Percentiles rank a stretch among this genome's conserved stretches.
These are phyloP conservation scores for Epichloe typhina DNA, from an alignment of 2,329 filamentous ascomycete genomes.

Conservation along the genomic window DNA sequence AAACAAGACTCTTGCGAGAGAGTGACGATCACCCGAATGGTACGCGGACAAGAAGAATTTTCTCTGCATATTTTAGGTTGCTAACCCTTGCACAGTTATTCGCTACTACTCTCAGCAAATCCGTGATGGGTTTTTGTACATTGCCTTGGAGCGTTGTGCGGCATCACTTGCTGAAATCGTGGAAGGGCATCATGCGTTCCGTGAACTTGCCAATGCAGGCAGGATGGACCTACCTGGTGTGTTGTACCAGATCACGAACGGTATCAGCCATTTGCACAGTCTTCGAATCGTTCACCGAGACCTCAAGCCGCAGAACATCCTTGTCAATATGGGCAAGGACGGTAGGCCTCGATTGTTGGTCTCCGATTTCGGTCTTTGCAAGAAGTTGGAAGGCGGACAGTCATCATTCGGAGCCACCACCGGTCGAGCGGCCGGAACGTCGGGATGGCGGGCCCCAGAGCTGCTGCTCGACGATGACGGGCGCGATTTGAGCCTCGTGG, in stretches of 20 bases:
- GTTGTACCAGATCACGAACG: slow-evolving; percentile 79
- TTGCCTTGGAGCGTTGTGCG: slow-evolving; percentile 86
- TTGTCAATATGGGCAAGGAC: slow-evolving; percentile 63
- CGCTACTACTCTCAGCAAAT: slow-evolving; percentile 90
- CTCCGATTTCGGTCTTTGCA: slow-evolving; percentile 94
- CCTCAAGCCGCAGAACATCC: slow-evolving; percentile 93
- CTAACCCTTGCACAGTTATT: slow-evolving; percentile 48
- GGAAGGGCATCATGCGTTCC: slow-evolving; percentile 56
- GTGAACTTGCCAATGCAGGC: slow-evolving; percentile 57
- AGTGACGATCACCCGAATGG: slow-evolving; percentile 90
- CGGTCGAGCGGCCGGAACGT: slow-evolving; percentile 82
- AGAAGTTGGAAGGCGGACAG: slow-evolving; percentile 88
- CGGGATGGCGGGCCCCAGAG: slow-evolving; percentile 93
- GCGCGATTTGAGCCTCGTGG: slow-evolving; percentile 33
- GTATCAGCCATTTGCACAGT: slow-evolving; percentile 77
- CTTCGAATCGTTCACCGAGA: slow-evolving; percentile 94
- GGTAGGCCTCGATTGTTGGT: slow-evolving; percentile 75
- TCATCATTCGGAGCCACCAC: slow-evolving; percentile 93
- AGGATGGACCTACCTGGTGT: slow-evolving; percentile 66
- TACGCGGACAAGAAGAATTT: slow-evolving; percentile 16
- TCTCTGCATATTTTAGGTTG: neutral
- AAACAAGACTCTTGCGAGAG: slow-evolving; percentile 79
- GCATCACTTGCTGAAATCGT: slow-evolving; percentile 88
- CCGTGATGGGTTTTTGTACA: slow-evolving; percentile 84
- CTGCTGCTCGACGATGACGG: slow-evolving; percentile 70